Evolutionary conservation across 441 rosid genomes (phyloP).

Genomic region (Corymbia citriodora): DNA sequence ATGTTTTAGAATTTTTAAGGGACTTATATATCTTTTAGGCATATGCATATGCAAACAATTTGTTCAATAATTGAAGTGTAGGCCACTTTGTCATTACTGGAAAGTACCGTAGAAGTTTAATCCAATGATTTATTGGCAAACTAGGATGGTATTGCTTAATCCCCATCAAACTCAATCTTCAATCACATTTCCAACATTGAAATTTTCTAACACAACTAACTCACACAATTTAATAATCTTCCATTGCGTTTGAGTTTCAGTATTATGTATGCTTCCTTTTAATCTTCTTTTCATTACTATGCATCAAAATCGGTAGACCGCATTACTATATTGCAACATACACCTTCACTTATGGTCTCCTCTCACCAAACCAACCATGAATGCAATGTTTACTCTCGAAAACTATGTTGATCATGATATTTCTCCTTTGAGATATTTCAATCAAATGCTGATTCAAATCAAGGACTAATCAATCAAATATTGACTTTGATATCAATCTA

Average conservation of each 20-base stretch:
- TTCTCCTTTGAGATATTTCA: not conserved
- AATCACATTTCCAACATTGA: not conserved
- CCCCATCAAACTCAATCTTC: not conserved
- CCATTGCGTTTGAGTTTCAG: not conserved
- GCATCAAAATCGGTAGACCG: not conserved
- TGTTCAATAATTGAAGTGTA: not conserved
- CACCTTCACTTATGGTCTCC: not conserved
- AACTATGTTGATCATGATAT: not conserved
- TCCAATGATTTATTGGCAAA: not conserved
- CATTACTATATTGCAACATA: not conserved
- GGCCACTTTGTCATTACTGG: not conserved
- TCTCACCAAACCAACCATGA: not conserved
- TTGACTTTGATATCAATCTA: not conserved
- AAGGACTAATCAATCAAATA: not conserved
- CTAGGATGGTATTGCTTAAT: not conserved
- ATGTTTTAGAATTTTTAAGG: rapidly evolving
- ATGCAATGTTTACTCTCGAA: not conserved
- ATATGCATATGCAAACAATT: not conserved
- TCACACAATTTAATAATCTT: not conserved
- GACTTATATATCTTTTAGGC: not conserved
- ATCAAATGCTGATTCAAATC: not conserved
- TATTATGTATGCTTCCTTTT: not conserved
- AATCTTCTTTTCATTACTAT: not conserved
- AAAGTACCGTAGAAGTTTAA: not conserved
- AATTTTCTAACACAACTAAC: not conserved